Conservation (phyloP, 345 rosid genomes). For the Eucalyptus pauciflora region DNA sequence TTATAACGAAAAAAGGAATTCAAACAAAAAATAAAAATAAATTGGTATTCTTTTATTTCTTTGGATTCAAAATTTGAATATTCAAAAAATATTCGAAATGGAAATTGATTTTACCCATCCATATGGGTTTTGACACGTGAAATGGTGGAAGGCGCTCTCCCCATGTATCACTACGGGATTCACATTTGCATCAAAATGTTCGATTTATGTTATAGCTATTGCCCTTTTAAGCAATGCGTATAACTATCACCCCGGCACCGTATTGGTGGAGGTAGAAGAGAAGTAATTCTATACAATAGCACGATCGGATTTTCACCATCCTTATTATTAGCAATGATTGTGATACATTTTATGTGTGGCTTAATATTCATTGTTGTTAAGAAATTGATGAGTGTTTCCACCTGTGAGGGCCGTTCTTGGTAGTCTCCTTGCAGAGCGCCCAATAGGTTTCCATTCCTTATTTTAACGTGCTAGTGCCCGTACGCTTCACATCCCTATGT, state of each 20-base stretch:
- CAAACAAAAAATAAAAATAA: too few species aligned
- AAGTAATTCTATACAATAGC: neutral
- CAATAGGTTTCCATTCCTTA: rapidly evolving
- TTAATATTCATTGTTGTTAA: neutral
- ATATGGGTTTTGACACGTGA: neutral
- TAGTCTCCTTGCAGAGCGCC: too few species aligned
- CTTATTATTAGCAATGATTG: neutral
- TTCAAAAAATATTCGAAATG: too few species aligned
- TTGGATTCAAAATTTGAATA: rapidly evolving
- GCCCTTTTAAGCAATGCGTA: neutral
- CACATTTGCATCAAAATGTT: neutral
- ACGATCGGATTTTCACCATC: neutral
- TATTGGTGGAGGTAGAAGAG: neutral
- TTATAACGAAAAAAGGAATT: too few species aligned
- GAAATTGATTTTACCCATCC: neutral
- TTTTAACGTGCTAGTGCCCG: too few species aligned
- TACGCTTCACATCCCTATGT: too few species aligned
- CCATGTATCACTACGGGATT: too few species aligned
- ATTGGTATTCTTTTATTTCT: too few species aligned
- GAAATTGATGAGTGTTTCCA: neutral
- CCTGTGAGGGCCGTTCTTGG: too few species aligned
- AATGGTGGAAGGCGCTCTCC: neutral
- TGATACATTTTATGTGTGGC: neutral
- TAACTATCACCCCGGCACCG: neutral
- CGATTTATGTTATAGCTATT: neutral